phyloP scores from a whole-genome alignment of 305 asterid genomes.

The Coffea humblotiana region DNA sequence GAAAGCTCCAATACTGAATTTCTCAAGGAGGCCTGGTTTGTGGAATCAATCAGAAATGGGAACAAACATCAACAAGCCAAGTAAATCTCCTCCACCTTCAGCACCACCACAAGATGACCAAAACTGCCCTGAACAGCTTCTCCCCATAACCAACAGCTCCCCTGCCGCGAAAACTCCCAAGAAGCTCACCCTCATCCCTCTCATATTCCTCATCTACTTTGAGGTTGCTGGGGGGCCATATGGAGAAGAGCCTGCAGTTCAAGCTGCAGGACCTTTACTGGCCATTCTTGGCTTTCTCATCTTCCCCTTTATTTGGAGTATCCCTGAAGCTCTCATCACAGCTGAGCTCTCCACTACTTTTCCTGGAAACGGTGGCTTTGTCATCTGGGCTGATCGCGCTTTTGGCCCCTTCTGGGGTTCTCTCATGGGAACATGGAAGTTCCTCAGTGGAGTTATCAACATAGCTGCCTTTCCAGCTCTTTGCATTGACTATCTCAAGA shows the following conservation, averaged over 20 bases:
- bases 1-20: too few relatives aligned
- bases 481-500: conserved; percentile 50
- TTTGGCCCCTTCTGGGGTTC: conserved; percentile 78
- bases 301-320: conserved; percentile 84
- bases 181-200: conserved; percentile 65
- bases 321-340: conserved; percentile 74
- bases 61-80: not conserved
- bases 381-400: conserved; percentile 70
- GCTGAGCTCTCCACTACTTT: conserved; percentile 77
- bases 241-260: conserved; percentile 81
- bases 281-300: conserved; percentile 70
- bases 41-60: not conserved
- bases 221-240: conserved; percentile 87
- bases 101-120: not conserved
- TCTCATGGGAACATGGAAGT: conserved; percentile 65
- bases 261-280: conserved; percentile 67
- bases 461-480: conserved; percentile 67
- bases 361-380: conserved; percentile 87
- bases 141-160: conserved; percentile 14
- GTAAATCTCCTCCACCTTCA: not conserved
- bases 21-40: not conserved
- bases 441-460: conserved; percentile 69
- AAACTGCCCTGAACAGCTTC: not conserved
- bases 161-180: not conserved
- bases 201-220: conserved; percentile 72